Evolutionary conservation across 1,284 basidiomycete genomes (phyloP).

Genomic region (Boletellus deceptivus): DNA sequence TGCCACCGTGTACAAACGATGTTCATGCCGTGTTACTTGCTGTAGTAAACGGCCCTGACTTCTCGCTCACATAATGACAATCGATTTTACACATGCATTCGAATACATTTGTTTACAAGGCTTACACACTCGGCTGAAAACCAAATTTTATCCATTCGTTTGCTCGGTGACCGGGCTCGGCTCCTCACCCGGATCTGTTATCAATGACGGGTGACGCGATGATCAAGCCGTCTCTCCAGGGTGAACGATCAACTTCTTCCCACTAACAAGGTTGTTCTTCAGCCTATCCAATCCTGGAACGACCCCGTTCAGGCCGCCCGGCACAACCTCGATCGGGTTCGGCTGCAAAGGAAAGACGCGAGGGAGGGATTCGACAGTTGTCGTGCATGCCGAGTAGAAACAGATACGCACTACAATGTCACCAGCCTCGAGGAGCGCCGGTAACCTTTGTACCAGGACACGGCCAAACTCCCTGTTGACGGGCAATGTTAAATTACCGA

Average conservation of each 20-base stretch:
- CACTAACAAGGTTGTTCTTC: constrained; percentile 27
- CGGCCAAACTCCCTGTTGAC: constrained; percentile 17
- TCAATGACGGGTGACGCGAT: too few relatives aligned
- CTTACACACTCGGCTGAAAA: too few relatives aligned
- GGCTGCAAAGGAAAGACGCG: constrained; percentile 8
- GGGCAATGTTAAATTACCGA: constrained; percentile 9
- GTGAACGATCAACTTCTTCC: constrained; percentile 19
- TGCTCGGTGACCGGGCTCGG: too few relatives aligned
- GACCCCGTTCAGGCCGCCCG: constrained; percentile 23
- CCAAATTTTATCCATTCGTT: too few relatives aligned
- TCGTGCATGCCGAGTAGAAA: not conserved
- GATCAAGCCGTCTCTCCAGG: constrained; percentile 12
- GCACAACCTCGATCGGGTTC: constrained; percentile 22
- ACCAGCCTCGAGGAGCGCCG: constrained; percentile 16
- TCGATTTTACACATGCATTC: too few relatives aligned
- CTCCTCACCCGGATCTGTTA: too few relatives aligned
- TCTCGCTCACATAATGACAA: too few relatives aligned
- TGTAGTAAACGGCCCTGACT: too few relatives aligned
- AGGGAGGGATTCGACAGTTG: not conserved
- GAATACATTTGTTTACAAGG: too few relatives aligned
- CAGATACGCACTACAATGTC: constrained; percentile 23
- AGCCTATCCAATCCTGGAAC: constrained; percentile 19
- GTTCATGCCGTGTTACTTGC: too few relatives aligned
- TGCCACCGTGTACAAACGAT: too few relatives aligned
- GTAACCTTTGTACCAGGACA: constrained; percentile 13